Conservation (phyloP, 2,329 filamentous ascomycete species). For the Colletotrichum shisoi region DNA sequence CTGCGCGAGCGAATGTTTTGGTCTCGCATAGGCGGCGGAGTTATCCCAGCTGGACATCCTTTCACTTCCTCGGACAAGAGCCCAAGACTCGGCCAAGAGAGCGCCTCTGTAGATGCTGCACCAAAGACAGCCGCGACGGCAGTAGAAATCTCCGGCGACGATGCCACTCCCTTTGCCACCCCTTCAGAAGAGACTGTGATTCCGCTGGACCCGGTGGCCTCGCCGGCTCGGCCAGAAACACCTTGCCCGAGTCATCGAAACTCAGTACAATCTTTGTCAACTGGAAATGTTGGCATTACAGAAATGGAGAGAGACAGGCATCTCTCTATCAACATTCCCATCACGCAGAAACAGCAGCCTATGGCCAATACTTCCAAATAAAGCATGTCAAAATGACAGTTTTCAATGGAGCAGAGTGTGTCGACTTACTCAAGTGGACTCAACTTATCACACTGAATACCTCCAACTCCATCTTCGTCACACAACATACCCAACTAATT, state of each 20-base stretch:
- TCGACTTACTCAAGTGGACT: neutral
- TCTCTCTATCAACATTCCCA: slow-evolving; percentile 27
- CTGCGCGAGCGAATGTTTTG: slow-evolving; percentile 97
- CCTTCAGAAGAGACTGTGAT: slow-evolving; percentile 8
- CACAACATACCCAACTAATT: slow-evolving; percentile 23
- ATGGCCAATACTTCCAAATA: neutral
- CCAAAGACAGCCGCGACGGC: neutral
- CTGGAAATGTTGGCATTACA: neutral
- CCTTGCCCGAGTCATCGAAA: slow-evolving; percentile 17
- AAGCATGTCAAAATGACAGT: neutral
- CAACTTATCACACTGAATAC: neutral
- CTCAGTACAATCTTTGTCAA: slow-evolving; percentile 19
- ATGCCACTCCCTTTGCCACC: slow-evolving; percentile 5
- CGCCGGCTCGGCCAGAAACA: slow-evolving; percentile 23
- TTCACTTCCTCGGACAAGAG: slow-evolving; percentile 38
- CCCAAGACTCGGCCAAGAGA: slow-evolving; percentile 39
- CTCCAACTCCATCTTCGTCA: neutral
- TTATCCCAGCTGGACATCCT: slow-evolving; percentile 69
- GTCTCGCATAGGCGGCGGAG: slow-evolving; percentile 89
- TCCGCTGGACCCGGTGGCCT: neutral
- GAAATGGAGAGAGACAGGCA: slow-evolving; percentile 23
- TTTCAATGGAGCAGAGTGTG: neutral
- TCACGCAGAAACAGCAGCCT: neutral
- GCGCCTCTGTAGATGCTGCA: neutral
- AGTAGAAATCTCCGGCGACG: neutral